A percentile compares a stretch with the other conserved stretches of the same genome.
Conservation (phyloP, 1,139 yeast species). For the Suhomyces bribrorum region DNA sequence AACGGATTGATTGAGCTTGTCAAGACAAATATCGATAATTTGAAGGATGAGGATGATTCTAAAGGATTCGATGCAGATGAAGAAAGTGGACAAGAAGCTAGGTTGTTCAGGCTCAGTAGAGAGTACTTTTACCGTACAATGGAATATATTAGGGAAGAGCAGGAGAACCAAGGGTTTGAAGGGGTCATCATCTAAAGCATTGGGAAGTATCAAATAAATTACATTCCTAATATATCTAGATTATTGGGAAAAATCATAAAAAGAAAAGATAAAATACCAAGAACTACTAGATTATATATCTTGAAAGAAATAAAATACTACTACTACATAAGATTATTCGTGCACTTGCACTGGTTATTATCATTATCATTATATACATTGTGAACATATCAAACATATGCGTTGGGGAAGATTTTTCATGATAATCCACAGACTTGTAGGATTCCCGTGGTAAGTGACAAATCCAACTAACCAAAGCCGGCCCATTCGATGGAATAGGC, state of each 20-base stretch:
- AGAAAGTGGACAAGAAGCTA: slow-evolving; percentile 36
- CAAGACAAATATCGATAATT: slow-evolving; percentile 67
- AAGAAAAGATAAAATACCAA: not conserved
- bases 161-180: slow-evolving; percentile 60
- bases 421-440: too few relatives aligned
- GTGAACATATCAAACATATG: too few relatives aligned
- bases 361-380: not conserved
- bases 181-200: slow-evolving; percentile 22
- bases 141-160: slow-evolving; percentile 64
- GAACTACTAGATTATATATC: not conserved
- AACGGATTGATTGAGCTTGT: slow-evolving; percentile 87
- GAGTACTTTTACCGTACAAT: slow-evolving; percentile 64
- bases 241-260: too few relatives aligned
- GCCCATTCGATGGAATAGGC: slow-evolving; percentile 79
- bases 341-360: too few relatives aligned
- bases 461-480: slow-evolving; percentile 59
- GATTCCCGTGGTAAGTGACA: too few relatives aligned
- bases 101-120: slow-evolving; percentile 32
- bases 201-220: too few relatives aligned
- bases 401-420: too few relatives aligned
- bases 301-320: not conserved
- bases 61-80: slow-evolving; percentile 21
- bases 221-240: too few relatives aligned
- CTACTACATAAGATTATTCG: not conserved
- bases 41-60: slow-evolving; percentile 31